Percentiles rank a stretch among this genome's conserved stretches.
Evolutionary conservation across 352 stramenopile genomes (phyloP).

Genomic region (Globisporangium echinulatum): DNA sequence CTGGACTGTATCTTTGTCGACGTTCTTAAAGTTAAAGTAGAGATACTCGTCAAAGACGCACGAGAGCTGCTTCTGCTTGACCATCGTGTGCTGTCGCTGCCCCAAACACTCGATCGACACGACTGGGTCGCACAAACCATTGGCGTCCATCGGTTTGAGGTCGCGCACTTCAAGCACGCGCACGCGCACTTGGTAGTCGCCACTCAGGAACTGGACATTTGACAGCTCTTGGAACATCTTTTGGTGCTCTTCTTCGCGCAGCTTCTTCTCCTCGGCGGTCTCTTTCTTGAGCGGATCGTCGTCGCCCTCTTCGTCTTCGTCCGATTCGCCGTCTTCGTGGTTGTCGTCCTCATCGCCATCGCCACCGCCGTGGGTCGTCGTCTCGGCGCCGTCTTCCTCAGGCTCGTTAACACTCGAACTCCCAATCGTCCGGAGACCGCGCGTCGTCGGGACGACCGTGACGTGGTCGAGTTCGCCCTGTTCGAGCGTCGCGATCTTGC

Average conservation of each 20-base stretch:
- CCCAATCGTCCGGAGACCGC: slow-evolving; percentile 23
- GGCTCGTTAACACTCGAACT: slow-evolving; percentile 8
- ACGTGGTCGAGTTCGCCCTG: slow-evolving; percentile 68
- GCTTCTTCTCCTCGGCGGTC: slow-evolving; percentile 49
- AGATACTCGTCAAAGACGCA: slow-evolving; percentile 89
- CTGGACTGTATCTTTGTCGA: slow-evolving; percentile 72
- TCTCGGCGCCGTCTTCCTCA: slow-evolving; percentile 12
- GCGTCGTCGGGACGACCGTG: slow-evolving; percentile 40
- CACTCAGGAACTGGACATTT: slow-evolving; percentile 66
- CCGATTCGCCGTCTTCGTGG: slow-evolving; percentile 25
- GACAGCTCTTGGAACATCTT: slow-evolving; percentile 72
- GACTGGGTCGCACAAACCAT: slow-evolving; percentile 86
- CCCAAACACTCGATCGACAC: slow-evolving; percentile 79
- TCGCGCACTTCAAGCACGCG: slow-evolving; percentile 89
- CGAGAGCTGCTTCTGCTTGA: slow-evolving; percentile 80
- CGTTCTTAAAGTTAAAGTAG: slow-evolving; percentile 82
- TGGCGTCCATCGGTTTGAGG: slow-evolving; percentile 81
- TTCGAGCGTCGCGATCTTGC: slow-evolving; percentile 42
- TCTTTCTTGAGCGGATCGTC: slow-evolving; percentile 26
- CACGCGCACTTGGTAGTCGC: slow-evolving; percentile 84
- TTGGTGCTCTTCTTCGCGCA: slow-evolving; percentile 61
- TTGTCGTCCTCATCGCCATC: slow-evolving; percentile 19
- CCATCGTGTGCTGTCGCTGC: slow-evolving; percentile 69
- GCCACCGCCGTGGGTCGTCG: slow-evolving; percentile 2
- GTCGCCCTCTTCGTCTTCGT: slow-evolving; percentile 32